Base-by-base conservation (phyloP, 768 basidiomycete species). In the Floccularia luteovirens region DNA sequence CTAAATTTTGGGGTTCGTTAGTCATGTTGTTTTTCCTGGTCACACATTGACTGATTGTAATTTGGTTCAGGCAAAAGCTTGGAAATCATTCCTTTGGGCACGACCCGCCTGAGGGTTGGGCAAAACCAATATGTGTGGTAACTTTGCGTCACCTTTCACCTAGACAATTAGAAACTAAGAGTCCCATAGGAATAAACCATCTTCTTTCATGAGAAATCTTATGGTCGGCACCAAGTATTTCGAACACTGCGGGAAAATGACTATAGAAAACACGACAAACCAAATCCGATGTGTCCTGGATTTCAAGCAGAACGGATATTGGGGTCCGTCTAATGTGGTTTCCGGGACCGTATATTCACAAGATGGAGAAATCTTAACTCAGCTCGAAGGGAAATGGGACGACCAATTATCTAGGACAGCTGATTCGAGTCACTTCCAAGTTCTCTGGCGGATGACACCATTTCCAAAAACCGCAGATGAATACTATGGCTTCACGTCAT, bases 141-240 rank as follows among this genome's bases (percentile, higher is more conserved):
- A 49, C 73, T 43, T 41, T 22, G 11, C 22, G 23, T 30, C 23
- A 11, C 32, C 37, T 31, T 36, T 19, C 39, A 13, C 10, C 39
- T n/a, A 39, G 17, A 24, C 17, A 32, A 17, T 7, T 12, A 12
- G 13, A 39, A 39, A n/a, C 30, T n/a, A 35, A 30, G 11, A 24
- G 22, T 36, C 27, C 17, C 3, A 8, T 50, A 90, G 90, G 89
- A 82, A 75, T 34, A 87, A 83, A 48, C 90, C 90, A 1, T 89
- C 87, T 1, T 86, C 86, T 2, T 93, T 91, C 60, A 79, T 91
- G 68, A 68, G 90, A 44, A 91, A 91, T 59, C 64, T 93, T 42
- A 81, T 92, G 77, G 82, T 89, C 60, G 90, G 90, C 7, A 83
- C 86, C 19, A 91, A 91, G 53, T 93, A 92, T 55, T 70, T 93